These are phyloP conservation scores for Cladosporium sp. DNA, from an alignment of 2,329 filamentous ascomycete genomes.

Conservation along the genomic window DNA sequence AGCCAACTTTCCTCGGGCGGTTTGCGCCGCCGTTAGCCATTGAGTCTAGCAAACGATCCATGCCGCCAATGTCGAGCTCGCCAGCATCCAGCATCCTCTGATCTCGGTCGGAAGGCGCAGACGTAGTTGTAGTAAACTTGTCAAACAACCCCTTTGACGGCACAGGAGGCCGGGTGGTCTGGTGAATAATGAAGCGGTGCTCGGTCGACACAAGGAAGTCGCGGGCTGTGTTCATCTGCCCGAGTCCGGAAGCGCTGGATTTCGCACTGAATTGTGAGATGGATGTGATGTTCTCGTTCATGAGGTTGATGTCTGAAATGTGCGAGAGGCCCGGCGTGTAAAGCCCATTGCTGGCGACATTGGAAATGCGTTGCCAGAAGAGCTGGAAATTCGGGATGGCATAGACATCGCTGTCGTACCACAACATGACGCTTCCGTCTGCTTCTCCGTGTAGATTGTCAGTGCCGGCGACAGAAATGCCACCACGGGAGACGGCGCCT, in stretches of 20 bases:
- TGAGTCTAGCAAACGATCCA: slow-evolving; percentile 40
- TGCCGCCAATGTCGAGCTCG: slow-evolving; percentile 42
- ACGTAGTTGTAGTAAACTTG: slow-evolving; percentile 23
- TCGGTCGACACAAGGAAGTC: slow-evolving; percentile 40
- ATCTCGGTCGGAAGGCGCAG: slow-evolving; percentile 26
- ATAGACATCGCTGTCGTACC: slow-evolving; percentile 41
- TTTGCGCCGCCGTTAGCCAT: slow-evolving; percentile 25
- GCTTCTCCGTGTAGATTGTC: slow-evolving; percentile 26
- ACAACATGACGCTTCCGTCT: slow-evolving; percentile 43
- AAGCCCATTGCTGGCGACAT: slow-evolving; percentile 31
- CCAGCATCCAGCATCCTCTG: slow-evolving; percentile 39
- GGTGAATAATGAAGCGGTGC: slow-evolving; percentile 39
- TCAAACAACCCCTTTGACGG: slow-evolving; percentile 23
- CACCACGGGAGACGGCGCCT: slow-evolving; percentile 32
- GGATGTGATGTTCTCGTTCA: slow-evolving; percentile 38
- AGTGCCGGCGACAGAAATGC: slow-evolving; percentile 35
- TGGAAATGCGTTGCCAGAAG: slow-evolving; percentile 39
- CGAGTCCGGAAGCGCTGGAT: slow-evolving; percentile 26
- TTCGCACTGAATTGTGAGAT: slow-evolving; percentile 38
- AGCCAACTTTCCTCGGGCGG: slow-evolving; percentile 33
- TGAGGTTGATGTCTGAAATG: slow-evolving; percentile 36
- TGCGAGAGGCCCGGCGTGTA: slow-evolving; percentile 36
- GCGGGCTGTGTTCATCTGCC: slow-evolving; percentile 39
- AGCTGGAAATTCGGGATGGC: slow-evolving; percentile 39
- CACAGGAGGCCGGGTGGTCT: slow-evolving; percentile 27